Base-by-base conservation (phyloP, 495 filamentous ascomycete genomes). In the Parathielavia hyrcaniae region DNA sequence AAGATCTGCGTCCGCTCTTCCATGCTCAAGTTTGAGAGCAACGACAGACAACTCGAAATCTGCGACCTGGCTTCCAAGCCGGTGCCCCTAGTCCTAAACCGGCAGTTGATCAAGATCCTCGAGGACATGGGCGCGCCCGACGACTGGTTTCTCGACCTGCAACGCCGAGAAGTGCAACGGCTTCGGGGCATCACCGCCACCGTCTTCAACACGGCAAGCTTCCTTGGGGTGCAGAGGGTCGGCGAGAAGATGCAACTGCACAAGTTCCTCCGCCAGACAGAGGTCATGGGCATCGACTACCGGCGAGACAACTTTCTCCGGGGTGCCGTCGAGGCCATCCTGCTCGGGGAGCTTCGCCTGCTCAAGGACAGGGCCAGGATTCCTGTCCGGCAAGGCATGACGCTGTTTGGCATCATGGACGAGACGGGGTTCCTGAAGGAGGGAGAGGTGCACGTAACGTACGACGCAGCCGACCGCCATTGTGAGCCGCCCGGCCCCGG, bases 351-450 rank as follows among this genome's bases (percentile, higher is more conserved):
- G 55, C 74, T 95, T 7, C 81, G 87, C 11, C 72, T 85, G 10
- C 71, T 95, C 19, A 95, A 93, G 64, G 79, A 91, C 71, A 83
- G 82, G 52, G 82, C 86, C 1, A 81, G 88, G 1, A 93, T 93
- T 43, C 83, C 77, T 0, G 78, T 95, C 1, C 63, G 75, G 3
- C 57, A 84, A n/a, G 90, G 87, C 0, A 73, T 83, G 9, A 89
- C 85, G 1, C 71, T 93, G 0, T 89, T 85, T 60, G 90, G 90
- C 5, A 75, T 95, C 26, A 87, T 95, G 81, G 90, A 95, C 61
- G 89, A 95, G 69, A 90, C 86, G 1, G 82, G 79, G 1, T 75
- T 73, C 38, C 71, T 95, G 3, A 58, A 81, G 43, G 87, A 88
- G 64, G 81, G 81, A 1, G 73, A 92, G 58, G 74, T 91, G 0